Conservation (phyloP, 371 early-diverging fungal genomes). For the Mucor saturninus region DNA sequence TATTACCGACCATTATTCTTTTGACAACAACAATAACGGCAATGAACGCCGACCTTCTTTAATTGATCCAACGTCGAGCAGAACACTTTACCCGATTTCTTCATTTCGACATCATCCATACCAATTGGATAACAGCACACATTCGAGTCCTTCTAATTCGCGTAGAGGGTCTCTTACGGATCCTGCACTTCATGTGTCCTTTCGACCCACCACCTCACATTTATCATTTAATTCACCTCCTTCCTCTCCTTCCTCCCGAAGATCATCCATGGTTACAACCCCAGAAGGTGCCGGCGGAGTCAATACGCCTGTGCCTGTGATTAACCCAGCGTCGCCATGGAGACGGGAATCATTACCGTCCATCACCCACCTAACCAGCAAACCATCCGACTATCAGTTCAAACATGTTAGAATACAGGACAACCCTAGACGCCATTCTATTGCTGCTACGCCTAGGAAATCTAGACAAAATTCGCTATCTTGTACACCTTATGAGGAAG, state of each 20-base stretch:
- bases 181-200: slow-evolving; percentile 32
- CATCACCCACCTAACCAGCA: slow-evolving; percentile 41
- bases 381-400: slow-evolving; percentile 17
- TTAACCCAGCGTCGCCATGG: slow-evolving; percentile 21
- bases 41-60: slow-evolving; percentile 23
- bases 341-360: slow-evolving; percentile 47
- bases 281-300: slow-evolving; percentile 18
- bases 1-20: slow-evolving; percentile 1
- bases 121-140: slow-evolving; percentile 14
- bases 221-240: slow-evolving; percentile 35
- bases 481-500: neutral
- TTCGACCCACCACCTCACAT: slow-evolving; percentile 17
- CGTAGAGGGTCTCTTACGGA: slow-evolving; percentile 43
- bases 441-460: slow-evolving; percentile 8
- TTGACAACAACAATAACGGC: neutral
- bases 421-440: slow-evolving; percentile 20
- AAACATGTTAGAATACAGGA: slow-evolving; percentile 13
- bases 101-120: slow-evolving; percentile 24
- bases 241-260: slow-evolving; percentile 34
- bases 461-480: slow-evolving; percentile 12
- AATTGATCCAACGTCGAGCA: slow-evolving; percentile 17
- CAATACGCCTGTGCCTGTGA: neutral
- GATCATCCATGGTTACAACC: slow-evolving; percentile 28
- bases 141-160: slow-evolving; percentile 31
- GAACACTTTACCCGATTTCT: slow-evolving; percentile 32